Percentiles rank a stretch among this genome's conserved stretches.
phyloP scores from a whole-genome alignment of 306 rosid species.

The Rosa multiflora region DNA sequence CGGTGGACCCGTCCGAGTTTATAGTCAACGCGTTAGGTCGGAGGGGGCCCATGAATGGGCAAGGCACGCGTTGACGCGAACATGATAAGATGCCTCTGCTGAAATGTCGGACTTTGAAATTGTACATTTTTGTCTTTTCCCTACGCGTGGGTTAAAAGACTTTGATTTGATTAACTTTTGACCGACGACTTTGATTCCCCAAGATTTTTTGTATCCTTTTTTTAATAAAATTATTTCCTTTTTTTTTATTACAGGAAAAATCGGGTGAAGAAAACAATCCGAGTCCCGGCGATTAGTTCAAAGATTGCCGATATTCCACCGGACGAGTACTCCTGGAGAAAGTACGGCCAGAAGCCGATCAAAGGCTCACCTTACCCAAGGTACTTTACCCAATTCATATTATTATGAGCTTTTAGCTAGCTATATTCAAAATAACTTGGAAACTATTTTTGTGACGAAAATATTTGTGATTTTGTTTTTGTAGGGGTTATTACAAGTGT shows the following conservation, averaged over 20 bases:
- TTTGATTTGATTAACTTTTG: constrained; percentile 7
- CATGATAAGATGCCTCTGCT: constrained; percentile 15
- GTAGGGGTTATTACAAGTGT: constrained; percentile 84
- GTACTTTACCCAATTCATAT: constrained; percentile 24
- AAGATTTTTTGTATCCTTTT: no score
- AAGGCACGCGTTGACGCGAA: constrained; percentile 48
- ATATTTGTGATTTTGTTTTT: background rate
- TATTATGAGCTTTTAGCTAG: no score
- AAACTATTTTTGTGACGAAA: background rate
- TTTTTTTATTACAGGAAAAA: constrained; percentile 53
- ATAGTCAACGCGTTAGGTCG: constrained; percentile 47
- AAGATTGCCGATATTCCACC: constrained; percentile 88
- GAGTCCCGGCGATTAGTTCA: constrained; percentile 82
- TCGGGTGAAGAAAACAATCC: constrained; percentile 66
- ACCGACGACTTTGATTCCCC: background rate
- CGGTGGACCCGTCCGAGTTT: background rate
- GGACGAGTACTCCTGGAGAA: constrained; percentile 91
- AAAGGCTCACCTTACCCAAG: constrained; percentile 89
- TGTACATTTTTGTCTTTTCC: constrained; percentile 8
- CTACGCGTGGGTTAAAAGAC: constrained; percentile 9
- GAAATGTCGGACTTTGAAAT: background rate
- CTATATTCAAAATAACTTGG: no score
- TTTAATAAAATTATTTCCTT: background rate
- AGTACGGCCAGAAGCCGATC: constrained; percentile 94
- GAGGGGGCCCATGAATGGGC: constrained; percentile 16